A percentile compares a stretch with the other conserved stretches of the same genome.
Conservation (phyloP, 2,329 filamentous ascomycete genomes). For the Plectosphaerella plurivora region DNA sequence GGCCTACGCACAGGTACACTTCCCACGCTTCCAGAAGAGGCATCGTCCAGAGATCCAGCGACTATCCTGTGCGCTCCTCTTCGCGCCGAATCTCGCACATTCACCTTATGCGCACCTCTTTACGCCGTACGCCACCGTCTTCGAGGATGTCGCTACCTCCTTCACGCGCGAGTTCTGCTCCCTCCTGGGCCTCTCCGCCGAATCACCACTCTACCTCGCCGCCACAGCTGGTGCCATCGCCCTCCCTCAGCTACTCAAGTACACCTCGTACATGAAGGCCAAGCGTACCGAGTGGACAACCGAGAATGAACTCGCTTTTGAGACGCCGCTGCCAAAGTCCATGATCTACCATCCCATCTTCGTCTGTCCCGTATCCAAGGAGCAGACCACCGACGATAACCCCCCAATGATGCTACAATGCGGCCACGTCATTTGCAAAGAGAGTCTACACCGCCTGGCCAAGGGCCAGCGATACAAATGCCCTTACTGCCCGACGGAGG, state of each 20-base stretch:
- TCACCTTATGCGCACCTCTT: slow-evolving; percentile 82
- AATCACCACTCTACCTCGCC: slow-evolving; percentile 89
- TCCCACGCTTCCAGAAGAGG: slow-evolving; percentile 67
- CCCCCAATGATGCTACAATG: slow-evolving; percentile 97
- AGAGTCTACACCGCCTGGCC: slow-evolving; percentile 73
- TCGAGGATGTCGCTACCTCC: slow-evolving; percentile 77
- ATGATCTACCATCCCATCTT: slow-evolving; percentile 92
- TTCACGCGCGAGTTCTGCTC: slow-evolving; percentile 96
- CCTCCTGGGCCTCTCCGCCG: slow-evolving; percentile 80
- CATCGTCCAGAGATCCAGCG: slow-evolving; percentile 78
- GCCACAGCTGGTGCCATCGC: slow-evolving; percentile 90
- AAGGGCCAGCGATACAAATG: slow-evolving; percentile 87
- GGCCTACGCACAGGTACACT: slow-evolving; percentile 70
- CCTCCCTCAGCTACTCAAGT: slow-evolving; percentile 81
- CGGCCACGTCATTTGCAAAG: slow-evolving; percentile 86
- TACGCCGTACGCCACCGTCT: slow-evolving; percentile 63
- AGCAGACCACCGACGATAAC: slow-evolving; percentile 88
- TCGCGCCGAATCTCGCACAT: slow-evolving; percentile 63
- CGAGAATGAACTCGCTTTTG: slow-evolving; percentile 80
- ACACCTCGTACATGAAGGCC: slow-evolving; percentile 80
- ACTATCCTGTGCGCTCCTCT: slow-evolving; percentile 77
- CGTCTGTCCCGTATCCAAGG: slow-evolving; percentile 94
- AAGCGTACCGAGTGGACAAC: slow-evolving; percentile 95
- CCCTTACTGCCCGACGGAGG: slow-evolving; percentile 89
- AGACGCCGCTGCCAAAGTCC: slow-evolving; percentile 54